A percentile compares a stretch with the other conserved stretches of the same genome.
Conservation (phyloP, 1,284 basidiomycete genomes). For the Puccinia horiana region DNA sequence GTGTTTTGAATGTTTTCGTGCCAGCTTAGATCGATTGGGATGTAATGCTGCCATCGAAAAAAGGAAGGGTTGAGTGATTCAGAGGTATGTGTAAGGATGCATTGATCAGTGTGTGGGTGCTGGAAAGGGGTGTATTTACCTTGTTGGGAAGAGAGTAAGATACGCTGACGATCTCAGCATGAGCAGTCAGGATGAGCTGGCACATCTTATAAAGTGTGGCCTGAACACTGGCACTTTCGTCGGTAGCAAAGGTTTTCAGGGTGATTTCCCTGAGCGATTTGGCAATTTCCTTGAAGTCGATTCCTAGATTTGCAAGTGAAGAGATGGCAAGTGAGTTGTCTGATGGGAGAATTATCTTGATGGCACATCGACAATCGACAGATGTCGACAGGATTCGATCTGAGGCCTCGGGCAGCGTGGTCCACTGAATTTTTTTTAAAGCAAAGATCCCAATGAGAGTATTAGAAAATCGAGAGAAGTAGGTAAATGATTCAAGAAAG, state of each 20-base stretch:
- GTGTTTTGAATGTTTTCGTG: constrained; percentile 53
- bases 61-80: not conserved
- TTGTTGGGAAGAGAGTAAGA: constrained; percentile 83
- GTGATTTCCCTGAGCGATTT: constrained; percentile 68
- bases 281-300: constrained; percentile 60
- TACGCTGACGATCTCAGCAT: constrained; percentile 67
- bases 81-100: not conserved
- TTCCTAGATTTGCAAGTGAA: constrained; percentile 52
- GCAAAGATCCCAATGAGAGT: constrained; percentile 64
- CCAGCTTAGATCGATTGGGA: constrained; percentile 59
- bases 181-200: constrained; percentile 67
- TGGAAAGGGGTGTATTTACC: constrained; percentile 40
- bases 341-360: constrained; percentile 67
- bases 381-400: constrained; percentile 57
- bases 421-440: constrained; percentile 27
- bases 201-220: constrained; percentile 90
- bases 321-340: constrained; percentile 58
- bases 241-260: constrained; percentile 77
- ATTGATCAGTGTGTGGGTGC: not conserved
- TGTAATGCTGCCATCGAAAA: constrained; percentile 68
- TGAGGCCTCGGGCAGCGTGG: constrained; percentile 52
- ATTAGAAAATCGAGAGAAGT: not conserved
- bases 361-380: constrained; percentile 59
- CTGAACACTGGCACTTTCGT: constrained; percentile 86
- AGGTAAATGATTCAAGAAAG: not conserved